phyloP scores from a whole-genome alignment of 2,329 filamentous ascomycete genomes.

The Magnaporthales sp. region DNA sequence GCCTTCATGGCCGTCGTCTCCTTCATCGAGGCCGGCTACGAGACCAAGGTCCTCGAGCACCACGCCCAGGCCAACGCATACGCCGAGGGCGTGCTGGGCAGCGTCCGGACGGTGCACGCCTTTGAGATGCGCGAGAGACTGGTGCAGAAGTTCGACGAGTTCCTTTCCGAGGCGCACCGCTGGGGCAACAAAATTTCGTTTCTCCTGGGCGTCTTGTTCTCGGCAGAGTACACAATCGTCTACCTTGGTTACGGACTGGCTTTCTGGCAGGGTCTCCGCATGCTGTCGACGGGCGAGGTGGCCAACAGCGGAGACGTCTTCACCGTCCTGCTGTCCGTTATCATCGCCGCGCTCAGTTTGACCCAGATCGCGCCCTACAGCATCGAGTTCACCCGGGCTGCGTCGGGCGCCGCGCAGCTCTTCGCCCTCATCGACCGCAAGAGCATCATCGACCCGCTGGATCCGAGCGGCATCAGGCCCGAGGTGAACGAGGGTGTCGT shows the following conservation, averaged over 20 bases:
- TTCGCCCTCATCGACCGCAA: slow-evolving; percentile 28
- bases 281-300: slow-evolving; percentile 36
- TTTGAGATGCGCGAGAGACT: slow-evolving; percentile 23
- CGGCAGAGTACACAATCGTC: slow-evolving; percentile 36
- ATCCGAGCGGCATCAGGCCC: slow-evolving; percentile 20
- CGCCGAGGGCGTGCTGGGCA: slow-evolving; percentile 40
- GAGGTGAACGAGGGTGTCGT: slow-evolving; percentile 22
- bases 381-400: slow-evolving; percentile 28
- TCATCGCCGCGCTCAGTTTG: slow-evolving; percentile 26
- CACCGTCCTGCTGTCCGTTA: slow-evolving; percentile 26
- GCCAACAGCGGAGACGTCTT: slow-evolving; percentile 11
- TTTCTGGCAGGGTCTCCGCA: slow-evolving; percentile 42
- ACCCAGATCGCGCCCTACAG: slow-evolving; percentile 26
- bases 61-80: slow-evolving; percentile 28
- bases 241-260: slow-evolving; percentile 38
- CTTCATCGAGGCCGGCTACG: neutral
- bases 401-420: slow-evolving; percentile 24
- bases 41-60: slow-evolving; percentile 1
- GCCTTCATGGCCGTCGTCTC: slow-evolving; percentile 17
- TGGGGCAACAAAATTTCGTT: slow-evolving; percentile 34
- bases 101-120: slow-evolving; percentile 39
- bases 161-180: slow-evolving; percentile 28
- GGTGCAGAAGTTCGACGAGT: slow-evolving; percentile 30
- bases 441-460: slow-evolving; percentile 27
- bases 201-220: slow-evolving; percentile 33